These are phyloP conservation scores for Hypoxylon fragiforme DNA, from an alignment of 495 filamentous ascomycete species.

Conservation along the genomic window DNA sequence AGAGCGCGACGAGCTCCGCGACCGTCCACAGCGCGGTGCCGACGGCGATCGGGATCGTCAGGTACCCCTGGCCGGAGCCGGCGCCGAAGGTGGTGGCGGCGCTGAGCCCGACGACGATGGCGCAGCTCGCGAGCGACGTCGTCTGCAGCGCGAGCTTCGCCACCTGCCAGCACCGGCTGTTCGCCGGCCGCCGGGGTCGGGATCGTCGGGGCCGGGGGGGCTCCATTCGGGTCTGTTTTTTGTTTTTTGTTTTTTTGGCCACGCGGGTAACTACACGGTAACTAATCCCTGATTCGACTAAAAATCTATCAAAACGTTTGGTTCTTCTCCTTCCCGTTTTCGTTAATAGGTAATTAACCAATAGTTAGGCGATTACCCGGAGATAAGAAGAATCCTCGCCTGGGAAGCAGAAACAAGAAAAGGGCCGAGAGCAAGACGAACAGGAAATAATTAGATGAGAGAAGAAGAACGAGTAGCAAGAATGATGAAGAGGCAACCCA, in stretches of 20 bases:
- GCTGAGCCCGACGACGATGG: conserved; percentile 34
- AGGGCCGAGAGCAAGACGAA: neutral
- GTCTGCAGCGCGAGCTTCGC: conserved; percentile 37
- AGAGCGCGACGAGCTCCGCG: conserved; percentile 37
- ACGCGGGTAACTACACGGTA: too few relatives aligned
- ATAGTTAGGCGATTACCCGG: too few relatives aligned
- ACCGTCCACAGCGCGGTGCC: conserved; percentile 36
- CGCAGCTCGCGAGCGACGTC: conserved; percentile 31
- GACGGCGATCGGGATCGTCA: conserved; percentile 26
- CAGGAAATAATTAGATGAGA: neutral
- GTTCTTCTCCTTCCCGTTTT: too few relatives aligned
- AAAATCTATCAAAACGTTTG: too few relatives aligned
- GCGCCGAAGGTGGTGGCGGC: conserved; percentile 3
- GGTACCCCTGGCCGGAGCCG: neutral
- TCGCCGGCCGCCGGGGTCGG: neutral
- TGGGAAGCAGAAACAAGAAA: neutral
- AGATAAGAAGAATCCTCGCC: too few relatives aligned
- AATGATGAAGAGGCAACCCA: neutral
- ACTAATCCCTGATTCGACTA: conserved; percentile 1
- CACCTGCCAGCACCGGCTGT: conserved; percentile 31
- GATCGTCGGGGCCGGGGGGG: conserved; percentile 3
- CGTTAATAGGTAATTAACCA: too few relatives aligned
- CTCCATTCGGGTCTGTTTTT: conserved; percentile 13
- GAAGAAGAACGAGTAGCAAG: conserved; percentile 15
- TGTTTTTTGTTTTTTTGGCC: too few relatives aligned